Conservation (phyloP, 352 stramenopile species). For the Phytophthora pseudosyringae region DNA sequence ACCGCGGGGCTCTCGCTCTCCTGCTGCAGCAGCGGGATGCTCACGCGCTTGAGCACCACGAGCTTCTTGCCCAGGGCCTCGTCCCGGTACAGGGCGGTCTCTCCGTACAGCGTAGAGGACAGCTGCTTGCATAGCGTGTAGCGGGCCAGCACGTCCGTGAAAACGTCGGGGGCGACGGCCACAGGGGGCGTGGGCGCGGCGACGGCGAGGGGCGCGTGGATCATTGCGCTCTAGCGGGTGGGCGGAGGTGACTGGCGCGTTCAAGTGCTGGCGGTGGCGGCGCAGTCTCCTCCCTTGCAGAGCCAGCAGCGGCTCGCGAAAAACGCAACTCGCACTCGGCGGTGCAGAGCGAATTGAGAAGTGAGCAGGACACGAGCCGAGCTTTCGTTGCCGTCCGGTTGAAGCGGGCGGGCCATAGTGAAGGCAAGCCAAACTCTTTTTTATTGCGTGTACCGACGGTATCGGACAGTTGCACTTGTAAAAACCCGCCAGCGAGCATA, state of each 20-base stretch:
- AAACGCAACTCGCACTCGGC: slow-evolving; percentile 1
- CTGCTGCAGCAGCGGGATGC: slow-evolving; percentile 43
- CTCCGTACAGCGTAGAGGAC: slow-evolving; percentile 57
- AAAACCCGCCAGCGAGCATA: background rate
- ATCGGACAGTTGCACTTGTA: slow-evolving; percentile 6
- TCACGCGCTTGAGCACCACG: slow-evolving; percentile 68
- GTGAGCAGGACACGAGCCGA: slow-evolving; percentile 1
- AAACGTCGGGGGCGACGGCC: slow-evolving; percentile 8
- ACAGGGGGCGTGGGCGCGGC: slow-evolving; percentile 3
- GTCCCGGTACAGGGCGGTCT: slow-evolving; percentile 61
- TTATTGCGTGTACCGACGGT: slow-evolving; percentile 22
- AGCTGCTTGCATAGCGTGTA: slow-evolving; percentile 48
- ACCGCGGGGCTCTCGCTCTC: slow-evolving; percentile 25
- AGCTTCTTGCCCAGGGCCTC: slow-evolving; percentile 33
- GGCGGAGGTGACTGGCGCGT: slow-evolving; percentile 21
- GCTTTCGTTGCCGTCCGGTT: slow-evolving; percentile 9
- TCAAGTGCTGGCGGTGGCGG: slow-evolving; percentile 11
- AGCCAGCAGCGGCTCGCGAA: slow-evolving; percentile 12
- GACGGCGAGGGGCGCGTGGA: slow-evolving; percentile 29
- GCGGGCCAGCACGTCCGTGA: slow-evolving; percentile 30
- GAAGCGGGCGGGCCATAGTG: slow-evolving; percentile 1
- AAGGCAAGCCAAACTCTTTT: slow-evolving; percentile 17
- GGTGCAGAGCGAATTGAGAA: slow-evolving; percentile 18
- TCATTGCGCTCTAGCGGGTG: slow-evolving; percentile 10
- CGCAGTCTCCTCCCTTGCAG: slow-evolving; percentile 29